Evolutionary conservation across 2,329 filamentous ascomycete genomes (phyloP).

Genomic region (Chrysoporthe puriensis): DNA sequence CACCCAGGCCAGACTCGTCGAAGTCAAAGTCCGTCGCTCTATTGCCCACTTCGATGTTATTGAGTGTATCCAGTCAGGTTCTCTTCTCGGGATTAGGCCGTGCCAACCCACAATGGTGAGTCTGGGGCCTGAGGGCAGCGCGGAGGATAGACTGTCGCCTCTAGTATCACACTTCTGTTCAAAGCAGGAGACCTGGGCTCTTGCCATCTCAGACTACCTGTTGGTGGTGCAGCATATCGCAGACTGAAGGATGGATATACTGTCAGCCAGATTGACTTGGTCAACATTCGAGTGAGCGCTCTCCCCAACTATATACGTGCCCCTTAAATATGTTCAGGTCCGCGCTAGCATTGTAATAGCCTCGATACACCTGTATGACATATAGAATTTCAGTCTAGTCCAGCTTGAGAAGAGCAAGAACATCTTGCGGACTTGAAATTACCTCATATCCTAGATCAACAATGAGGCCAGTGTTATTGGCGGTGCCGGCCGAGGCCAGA

Average conservation of each 20-base stretch:
- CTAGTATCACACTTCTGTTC: slow-evolving; percentile 3
- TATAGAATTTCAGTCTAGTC: neutral
- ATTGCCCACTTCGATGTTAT: neutral
- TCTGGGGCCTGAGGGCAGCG: slow-evolving; percentile 17
- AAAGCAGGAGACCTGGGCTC: neutral
- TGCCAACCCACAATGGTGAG: slow-evolving; percentile 8
- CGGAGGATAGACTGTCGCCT: slow-evolving; percentile 9
- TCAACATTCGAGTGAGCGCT: neutral
- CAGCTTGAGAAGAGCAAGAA: too few relatives aligned
- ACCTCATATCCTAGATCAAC: slow-evolving; percentile 19
- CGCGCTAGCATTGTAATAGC: slow-evolving; percentile 16
- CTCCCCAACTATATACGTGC: neutral
- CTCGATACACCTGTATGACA: slow-evolving; percentile 2
- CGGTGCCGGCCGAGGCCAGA: neutral
- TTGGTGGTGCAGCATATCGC: slow-evolving; percentile 18
- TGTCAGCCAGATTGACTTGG: too few relatives aligned
- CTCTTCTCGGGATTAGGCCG: neutral
- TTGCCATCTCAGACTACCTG: slow-evolving; percentile 13
- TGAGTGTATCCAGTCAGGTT: neutral
- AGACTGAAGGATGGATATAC: neutral
- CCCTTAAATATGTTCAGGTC: slow-evolving; percentile 18
- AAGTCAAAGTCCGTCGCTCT: neutral
- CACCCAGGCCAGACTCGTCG: neutral
- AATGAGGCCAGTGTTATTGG: neutral
- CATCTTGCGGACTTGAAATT: neutral